Percentiles rank a stretch among this genome's conserved stretches.
These are phyloP conservation scores for Polytrichum formosum DNA, from an alignment of 225 moss, liverwort and hornwort genomes.

Conservation along the genomic window DNA sequence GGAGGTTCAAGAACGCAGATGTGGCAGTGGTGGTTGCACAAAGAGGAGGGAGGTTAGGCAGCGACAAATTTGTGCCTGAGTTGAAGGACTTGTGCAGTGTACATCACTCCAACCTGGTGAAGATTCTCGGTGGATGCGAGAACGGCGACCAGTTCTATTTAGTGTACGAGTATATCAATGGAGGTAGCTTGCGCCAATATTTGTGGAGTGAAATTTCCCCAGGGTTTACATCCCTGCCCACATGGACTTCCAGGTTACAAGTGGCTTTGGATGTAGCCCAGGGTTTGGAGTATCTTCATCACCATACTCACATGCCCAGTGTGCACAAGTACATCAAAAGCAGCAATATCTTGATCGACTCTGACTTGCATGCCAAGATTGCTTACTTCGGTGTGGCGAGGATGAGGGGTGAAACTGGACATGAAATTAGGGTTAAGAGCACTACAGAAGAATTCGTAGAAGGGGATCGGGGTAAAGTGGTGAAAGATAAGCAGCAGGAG, in stretches of 20 bases:
- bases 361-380: slow-evolving; percentile 53
- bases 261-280: slow-evolving; percentile 74
- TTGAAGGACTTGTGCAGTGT: slow-evolving; percentile 75
- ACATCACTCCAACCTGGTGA: slow-evolving; percentile 73
- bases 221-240: slow-evolving; percentile 52
- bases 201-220: slow-evolving; percentile 54
- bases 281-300: slow-evolving; percentile 85
- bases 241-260: slow-evolving; percentile 67
- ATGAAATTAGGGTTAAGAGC: slow-evolving; percentile 22
- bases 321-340: slow-evolving; percentile 90
- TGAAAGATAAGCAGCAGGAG: no score
- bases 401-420: slow-evolving; percentile 61
- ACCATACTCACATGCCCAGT: slow-evolving; percentile 49
- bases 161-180: slow-evolving; percentile 62
- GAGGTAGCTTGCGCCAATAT: slow-evolving; percentile 56
- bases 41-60: slow-evolving; percentile 26
- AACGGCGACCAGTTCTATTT: slow-evolving; percentile 70
- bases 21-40: slow-evolving; percentile 70
- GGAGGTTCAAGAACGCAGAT: slow-evolving; percentile 64
- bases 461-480: background rate
- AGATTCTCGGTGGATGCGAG: slow-evolving; percentile 69
- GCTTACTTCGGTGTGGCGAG: slow-evolving; percentile 71
- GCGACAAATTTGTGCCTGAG: slow-evolving; percentile 59
- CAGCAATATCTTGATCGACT: slow-evolving; percentile 72
- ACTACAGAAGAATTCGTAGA: slow-evolving; percentile 20